Conservation (phyloP, 2,329 filamentous ascomycete genomes). For the Neonectria hederae region DNA sequence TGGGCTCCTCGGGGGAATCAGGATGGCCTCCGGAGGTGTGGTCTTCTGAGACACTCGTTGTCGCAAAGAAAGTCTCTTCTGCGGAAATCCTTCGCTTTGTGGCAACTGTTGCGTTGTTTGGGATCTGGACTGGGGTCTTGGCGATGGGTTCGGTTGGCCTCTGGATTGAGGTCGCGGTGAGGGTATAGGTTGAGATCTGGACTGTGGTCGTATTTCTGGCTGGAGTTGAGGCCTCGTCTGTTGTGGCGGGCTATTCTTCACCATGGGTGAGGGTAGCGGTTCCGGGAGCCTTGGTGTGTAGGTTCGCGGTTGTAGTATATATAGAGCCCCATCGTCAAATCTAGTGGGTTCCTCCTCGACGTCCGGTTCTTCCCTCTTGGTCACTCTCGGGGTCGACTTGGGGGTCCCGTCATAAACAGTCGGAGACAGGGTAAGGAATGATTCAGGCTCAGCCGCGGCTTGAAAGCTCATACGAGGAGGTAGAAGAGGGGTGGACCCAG, state of each 20-base stretch:
- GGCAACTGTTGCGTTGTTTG: conserved; percentile 10
- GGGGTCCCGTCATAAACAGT: conserved; percentile 11
- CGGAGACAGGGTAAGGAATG: neutral
- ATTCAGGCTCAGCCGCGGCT: neutral
- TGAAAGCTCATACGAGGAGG: conserved; percentile 30
- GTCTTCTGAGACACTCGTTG: conserved; percentile 65
- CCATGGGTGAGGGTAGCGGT: conserved; percentile 58
- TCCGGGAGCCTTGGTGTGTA: conserved; percentile 64
- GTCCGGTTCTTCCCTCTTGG: conserved; percentile 5
- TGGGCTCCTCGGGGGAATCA: conserved; percentile 55
- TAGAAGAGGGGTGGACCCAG: conserved; percentile 38
- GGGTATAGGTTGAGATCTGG: conserved; percentile 17
- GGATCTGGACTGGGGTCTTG: conserved; percentile 31
- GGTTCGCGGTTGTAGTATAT: conserved; percentile 65
- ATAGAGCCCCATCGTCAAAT: conserved; percentile 54
- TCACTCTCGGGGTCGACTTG: conserved; percentile 8
- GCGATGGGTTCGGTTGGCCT: conserved; percentile 24
- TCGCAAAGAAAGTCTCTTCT: conserved; percentile 59
- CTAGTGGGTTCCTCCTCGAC: neutral
- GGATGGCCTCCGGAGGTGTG: conserved; percentile 62
- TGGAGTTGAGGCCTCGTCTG: conserved; percentile 25
- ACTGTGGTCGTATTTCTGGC: conserved; percentile 24
- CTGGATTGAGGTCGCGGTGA: conserved; percentile 30
- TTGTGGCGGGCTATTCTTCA: conserved; percentile 41
- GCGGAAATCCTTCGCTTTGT: conserved; percentile 32